Evolutionary conservation across 1,284 basidiomycete species (phyloP).

Genomic region (Athelia sp.): DNA sequence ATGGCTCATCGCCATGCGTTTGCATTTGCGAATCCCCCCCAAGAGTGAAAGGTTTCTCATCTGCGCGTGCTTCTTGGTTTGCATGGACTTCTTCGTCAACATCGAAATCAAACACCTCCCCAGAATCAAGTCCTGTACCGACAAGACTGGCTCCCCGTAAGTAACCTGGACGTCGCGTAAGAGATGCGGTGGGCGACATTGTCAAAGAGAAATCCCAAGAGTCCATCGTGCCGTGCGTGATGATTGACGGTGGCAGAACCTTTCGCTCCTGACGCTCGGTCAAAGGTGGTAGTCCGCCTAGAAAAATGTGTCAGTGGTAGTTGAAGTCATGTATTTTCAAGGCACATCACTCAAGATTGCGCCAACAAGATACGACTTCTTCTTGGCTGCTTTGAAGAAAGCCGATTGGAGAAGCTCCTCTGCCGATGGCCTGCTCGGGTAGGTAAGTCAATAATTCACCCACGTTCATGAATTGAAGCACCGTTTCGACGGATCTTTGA

Average conservation of each 20-base stretch:
- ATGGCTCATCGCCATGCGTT: too few relatives aligned
- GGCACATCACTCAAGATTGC: slow-evolving; percentile 67
- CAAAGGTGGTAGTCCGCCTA: slow-evolving; percentile 64
- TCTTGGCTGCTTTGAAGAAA: slow-evolving; percentile 78
- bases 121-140: neutral
- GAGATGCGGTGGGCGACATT: slow-evolving; percentile 9
- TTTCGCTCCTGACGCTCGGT: slow-evolving; percentile 62
- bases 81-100: neutral
- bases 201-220: slow-evolving; percentile 24
- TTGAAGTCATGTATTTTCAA: slow-evolving; percentile 1
- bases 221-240: slow-evolving; percentile 19
- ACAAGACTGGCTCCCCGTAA: neutral
- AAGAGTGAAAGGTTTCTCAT: too few relatives aligned
- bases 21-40: too few relatives aligned
- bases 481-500: slow-evolving; percentile 77
- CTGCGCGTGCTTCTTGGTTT: too few relatives aligned
- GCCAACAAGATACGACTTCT: slow-evolving; percentile 68
- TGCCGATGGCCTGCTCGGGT: slow-evolving; percentile 60
- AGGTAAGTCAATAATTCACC: neutral
- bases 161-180: neutral
- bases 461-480: slow-evolving; percentile 15
- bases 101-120: neutral
- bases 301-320: slow-evolving; percentile 9
- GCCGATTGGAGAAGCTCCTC: slow-evolving; percentile 72
- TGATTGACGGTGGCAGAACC: slow-evolving; percentile 12